phyloP scores from a whole-genome alignment of 148 eudicot species.

The Fagopyrum esculentum region DNA sequence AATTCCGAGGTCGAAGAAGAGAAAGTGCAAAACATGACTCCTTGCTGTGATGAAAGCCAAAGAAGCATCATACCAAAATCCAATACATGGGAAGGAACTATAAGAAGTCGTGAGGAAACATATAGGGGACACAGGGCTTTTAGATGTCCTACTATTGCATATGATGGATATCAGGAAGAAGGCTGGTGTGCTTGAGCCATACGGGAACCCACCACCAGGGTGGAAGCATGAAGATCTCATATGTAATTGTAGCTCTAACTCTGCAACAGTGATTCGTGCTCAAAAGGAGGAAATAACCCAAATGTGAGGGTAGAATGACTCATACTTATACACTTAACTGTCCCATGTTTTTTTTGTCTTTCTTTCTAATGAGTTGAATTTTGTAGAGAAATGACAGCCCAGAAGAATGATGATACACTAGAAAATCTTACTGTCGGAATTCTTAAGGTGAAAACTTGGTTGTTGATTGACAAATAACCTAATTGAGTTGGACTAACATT shows the following conservation, averaged over 20 bases:
- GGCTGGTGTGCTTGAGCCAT: slow-evolving; percentile 52
- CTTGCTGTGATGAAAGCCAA: slow-evolving; percentile 48
- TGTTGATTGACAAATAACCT: too few species aligned
- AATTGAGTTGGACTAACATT: too few species aligned
- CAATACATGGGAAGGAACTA: slow-evolving; percentile 38
- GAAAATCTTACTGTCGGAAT: too few species aligned
- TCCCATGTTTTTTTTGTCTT: neutral
- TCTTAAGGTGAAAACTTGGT: too few species aligned
- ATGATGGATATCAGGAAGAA: slow-evolving; percentile 39
- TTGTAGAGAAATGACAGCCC: slow-evolving; percentile 43
- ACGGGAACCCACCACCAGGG: slow-evolving; percentile 61
- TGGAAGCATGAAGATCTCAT: slow-evolving; percentile 45
- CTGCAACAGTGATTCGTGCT: neutral
- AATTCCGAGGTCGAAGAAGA: too few species aligned
- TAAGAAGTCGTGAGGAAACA: slow-evolving; percentile 48
- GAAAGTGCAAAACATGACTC: slow-evolving; percentile 15
- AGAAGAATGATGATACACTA: too few species aligned
- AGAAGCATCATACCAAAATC: slow-evolving; percentile 30
- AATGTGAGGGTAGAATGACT: slow-evolving; percentile 28
- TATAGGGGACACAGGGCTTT: slow-evolving; percentile 58
- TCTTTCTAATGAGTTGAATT: slow-evolving; percentile 7
- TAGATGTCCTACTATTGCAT: slow-evolving; percentile 62
- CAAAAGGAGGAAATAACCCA: slow-evolving; percentile 17
- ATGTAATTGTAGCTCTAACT: neutral
- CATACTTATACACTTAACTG: too few species aligned